A percentile compares a stretch with the other conserved stretches of the same genome.
Conservation (phyloP, 2,329 filamentous ascomycete genomes). For the Aspergillus ochraceus region DNA sequence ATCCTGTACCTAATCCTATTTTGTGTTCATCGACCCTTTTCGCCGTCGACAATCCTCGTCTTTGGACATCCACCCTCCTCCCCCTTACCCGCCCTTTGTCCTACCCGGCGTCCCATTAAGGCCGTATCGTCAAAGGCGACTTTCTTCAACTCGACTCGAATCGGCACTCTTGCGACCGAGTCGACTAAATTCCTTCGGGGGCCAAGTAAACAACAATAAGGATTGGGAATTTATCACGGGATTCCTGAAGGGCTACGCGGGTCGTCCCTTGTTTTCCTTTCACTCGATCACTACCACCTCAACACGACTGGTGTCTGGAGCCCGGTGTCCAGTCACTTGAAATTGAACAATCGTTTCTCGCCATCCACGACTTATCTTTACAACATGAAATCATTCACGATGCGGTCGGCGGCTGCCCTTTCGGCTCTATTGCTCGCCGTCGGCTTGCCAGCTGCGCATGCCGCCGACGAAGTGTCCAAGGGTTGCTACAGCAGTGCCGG, state of each 20-base stretch:
- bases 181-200: not conserved
- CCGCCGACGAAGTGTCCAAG: slow-evolving; percentile 25
- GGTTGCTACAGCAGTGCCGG: slow-evolving; percentile 55
- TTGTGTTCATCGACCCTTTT: not conserved
- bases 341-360: slow-evolving; percentile 5
- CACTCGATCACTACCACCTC: slow-evolving; percentile 16
- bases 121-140: not conserved
- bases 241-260: slow-evolving; percentile 36
- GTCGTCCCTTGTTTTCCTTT: slow-evolving; percentile 35
- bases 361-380: slow-evolving; percentile 9
- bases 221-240: not conserved
- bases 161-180: not conserved
- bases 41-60: not conserved
- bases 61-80: not conserved
- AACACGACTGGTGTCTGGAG: slow-evolving; percentile 20
- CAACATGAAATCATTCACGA: slow-evolving; percentile 30
- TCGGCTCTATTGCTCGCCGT: slow-evolving; percentile 27
- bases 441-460: slow-evolving; percentile 19
- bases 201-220: not conserved
- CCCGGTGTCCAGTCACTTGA: slow-evolving; percentile 11
- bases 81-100: not conserved
- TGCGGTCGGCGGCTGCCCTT: slow-evolving; percentile 25
- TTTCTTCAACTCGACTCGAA: not conserved
- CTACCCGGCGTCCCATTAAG: not conserved
- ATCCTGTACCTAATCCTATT: slow-evolving; percentile 1